phyloP scores from a whole-genome alignment of 257 asterid species.

The Solanum peruvianum region DNA sequence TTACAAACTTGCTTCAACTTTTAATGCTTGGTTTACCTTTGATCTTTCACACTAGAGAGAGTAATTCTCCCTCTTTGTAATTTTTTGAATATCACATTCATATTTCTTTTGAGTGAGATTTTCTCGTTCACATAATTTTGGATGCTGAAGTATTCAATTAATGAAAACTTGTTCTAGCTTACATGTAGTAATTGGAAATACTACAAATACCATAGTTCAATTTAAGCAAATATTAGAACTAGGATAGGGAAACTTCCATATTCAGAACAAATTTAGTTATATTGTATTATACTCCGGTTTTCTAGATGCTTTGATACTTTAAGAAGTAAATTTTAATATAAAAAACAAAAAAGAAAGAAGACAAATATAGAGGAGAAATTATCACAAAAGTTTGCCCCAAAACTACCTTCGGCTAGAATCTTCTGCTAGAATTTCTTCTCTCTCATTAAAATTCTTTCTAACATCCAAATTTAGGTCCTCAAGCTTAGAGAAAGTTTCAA shows the following conservation, averaged over 20 bases:
- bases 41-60: neutral
- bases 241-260: neutral
- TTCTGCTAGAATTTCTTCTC: constrained; percentile 32
- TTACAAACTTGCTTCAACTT: neutral
- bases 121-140: neutral
- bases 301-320: neutral
- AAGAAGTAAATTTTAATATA: neutral
- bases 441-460: constrained; percentile 33
- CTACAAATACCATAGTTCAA: neutral
- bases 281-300: neutral
- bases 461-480: constrained; percentile 81
- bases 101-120: neutral
- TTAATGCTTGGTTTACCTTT: neutral
- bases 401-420: constrained; percentile 46
- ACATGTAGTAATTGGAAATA: neutral
- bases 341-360: neutral
- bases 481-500: constrained; percentile 82
- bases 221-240: neutral
- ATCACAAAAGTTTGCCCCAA: constrained; percentile 6
- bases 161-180: neutral
- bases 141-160: neutral
- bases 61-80: neutral
- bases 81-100: neutral
- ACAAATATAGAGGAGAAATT: constrained; percentile 1
- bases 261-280: neutral